These are phyloP conservation scores for Bretziella fagacearum DNA, from an alignment of 2,329 filamentous ascomycete genomes.

Conservation along the genomic window DNA sequence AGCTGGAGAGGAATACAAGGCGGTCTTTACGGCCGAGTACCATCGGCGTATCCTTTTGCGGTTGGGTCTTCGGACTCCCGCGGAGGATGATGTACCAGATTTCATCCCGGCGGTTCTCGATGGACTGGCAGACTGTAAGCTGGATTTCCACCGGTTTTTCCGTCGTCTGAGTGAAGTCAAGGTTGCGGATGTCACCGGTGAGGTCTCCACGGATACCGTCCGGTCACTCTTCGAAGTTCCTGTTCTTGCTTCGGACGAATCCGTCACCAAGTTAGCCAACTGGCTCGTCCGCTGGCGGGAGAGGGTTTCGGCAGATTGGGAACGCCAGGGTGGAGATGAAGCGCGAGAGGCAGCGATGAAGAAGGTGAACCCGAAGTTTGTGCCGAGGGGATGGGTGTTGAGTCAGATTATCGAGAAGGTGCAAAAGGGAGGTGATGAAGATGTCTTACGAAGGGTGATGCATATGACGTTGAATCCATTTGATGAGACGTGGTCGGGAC, in stretches of 20 bases:
- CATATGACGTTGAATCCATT: slow-evolving; percentile 74
- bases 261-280: slow-evolving; percentile 46
- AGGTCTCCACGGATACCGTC: slow-evolving; percentile 42
- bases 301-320: slow-evolving; percentile 62
- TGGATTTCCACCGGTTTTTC: slow-evolving; percentile 95
- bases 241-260: slow-evolving; percentile 52
- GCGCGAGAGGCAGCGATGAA: slow-evolving; percentile 62
- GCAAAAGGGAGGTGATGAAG: slow-evolving; percentile 65
- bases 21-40: slow-evolving; percentile 78
- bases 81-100: slow-evolving; percentile 62
- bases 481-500: slow-evolving; percentile 53
- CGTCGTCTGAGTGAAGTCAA: slow-evolving; percentile 52
- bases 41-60: slow-evolving; percentile 66
- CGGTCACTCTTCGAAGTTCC: slow-evolving; percentile 30
- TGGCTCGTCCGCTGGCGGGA: slow-evolving; percentile 72
- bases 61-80: slow-evolving; percentile 50
- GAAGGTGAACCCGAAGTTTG: slow-evolving; percentile 77
- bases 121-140: slow-evolving; percentile 58
- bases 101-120: slow-evolving; percentile 65
- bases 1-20: slow-evolving; percentile 72
- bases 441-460: slow-evolving; percentile 62
- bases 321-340: slow-evolving; percentile 32
- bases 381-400: slow-evolving; percentile 78
- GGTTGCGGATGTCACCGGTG: slow-evolving; percentile 35
- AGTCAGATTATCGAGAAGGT: slow-evolving; percentile 86